These are phyloP conservation scores for Salix purpurea DNA, from an alignment of 345 rosid genomes.

Conservation along the genomic window DNA sequence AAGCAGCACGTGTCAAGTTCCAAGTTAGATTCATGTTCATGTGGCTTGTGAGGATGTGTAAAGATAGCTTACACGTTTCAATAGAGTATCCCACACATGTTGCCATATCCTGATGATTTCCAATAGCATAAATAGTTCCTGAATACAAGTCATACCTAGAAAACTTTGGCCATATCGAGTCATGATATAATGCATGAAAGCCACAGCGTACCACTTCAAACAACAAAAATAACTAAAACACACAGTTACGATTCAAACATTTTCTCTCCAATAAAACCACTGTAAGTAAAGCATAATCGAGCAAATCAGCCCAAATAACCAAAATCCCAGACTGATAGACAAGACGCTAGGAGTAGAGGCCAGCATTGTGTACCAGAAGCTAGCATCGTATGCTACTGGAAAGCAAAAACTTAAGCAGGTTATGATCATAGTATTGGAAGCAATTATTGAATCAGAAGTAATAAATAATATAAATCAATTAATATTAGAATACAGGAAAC, in stretches of 20 bases:
- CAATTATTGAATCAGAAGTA: not conserved
- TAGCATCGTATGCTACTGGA: not conserved
- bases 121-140: constrained; percentile 41
- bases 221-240: not conserved
- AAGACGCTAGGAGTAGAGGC: not conserved
- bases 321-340: not conserved
- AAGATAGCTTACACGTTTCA: constrained; percentile 51
- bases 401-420: not conserved
- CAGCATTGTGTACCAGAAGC: not conserved
- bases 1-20: not conserved
- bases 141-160: constrained; percentile 63
- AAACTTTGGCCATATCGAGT: constrained; percentile 8
- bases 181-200: not conserved
- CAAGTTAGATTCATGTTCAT: not conserved
- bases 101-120: constrained; percentile 70
- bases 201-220: not conserved
- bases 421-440: not conserved
- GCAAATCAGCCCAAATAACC: not conserved
- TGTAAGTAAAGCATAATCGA: not conserved
- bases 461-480: not conserved
- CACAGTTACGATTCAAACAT: not conserved
- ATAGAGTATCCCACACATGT: constrained; percentile 55
- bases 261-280: not conserved
- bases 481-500: not conserved
- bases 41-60: not conserved